Conservation (phyloP, 2,329 filamentous ascomycete species). For the Aureobasidium melanogenum region DNA sequence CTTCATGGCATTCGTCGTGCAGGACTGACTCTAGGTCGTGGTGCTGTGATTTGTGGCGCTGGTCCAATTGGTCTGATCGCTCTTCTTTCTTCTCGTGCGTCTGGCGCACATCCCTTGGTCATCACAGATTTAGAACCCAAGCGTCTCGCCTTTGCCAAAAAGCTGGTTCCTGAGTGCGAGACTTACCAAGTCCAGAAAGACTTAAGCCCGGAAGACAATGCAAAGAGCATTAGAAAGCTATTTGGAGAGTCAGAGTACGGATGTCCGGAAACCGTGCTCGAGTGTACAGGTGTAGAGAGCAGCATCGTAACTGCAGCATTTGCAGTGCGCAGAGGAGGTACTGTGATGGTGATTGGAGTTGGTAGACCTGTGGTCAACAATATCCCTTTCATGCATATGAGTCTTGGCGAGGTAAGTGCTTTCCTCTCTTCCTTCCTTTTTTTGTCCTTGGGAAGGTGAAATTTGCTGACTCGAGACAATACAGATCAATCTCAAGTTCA, state of each 20-base stretch:
- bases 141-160: slow-evolving; percentile 68
- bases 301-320: slow-evolving; percentile 24
- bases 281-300: slow-evolving; percentile 28
- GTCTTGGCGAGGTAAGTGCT: slow-evolving; percentile 20
- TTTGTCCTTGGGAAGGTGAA: background rate
- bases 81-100: slow-evolving; percentile 49
- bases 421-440: background rate
- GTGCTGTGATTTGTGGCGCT: slow-evolving; percentile 50
- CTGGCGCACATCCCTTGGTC: slow-evolving; percentile 66
- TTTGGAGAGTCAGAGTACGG: slow-evolving; percentile 18
- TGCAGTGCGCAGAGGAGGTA: slow-evolving; percentile 21
- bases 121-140: slow-evolving; percentile 75
- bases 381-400: slow-evolving; percentile 30
- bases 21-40: slow-evolving; percentile 22
- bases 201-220: slow-evolving; percentile 19
- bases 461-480: background rate
- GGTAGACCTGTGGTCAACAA: slow-evolving; percentile 26
- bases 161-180: slow-evolving; percentile 42
- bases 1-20: slow-evolving; percentile 37
- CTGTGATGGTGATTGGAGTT: slow-evolving; percentile 29
- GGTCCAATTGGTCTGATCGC: slow-evolving; percentile 56
- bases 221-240: slow-evolving; percentile 19
- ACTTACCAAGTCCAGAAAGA: slow-evolving; percentile 20
- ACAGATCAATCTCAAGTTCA: slow-evolving; percentile 54
- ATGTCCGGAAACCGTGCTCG: slow-evolving; percentile 22